Base-by-base conservation (phyloP, 2,329 filamentous ascomycete genomes). In the Stachybotrys chlorohalonatus region DNA sequence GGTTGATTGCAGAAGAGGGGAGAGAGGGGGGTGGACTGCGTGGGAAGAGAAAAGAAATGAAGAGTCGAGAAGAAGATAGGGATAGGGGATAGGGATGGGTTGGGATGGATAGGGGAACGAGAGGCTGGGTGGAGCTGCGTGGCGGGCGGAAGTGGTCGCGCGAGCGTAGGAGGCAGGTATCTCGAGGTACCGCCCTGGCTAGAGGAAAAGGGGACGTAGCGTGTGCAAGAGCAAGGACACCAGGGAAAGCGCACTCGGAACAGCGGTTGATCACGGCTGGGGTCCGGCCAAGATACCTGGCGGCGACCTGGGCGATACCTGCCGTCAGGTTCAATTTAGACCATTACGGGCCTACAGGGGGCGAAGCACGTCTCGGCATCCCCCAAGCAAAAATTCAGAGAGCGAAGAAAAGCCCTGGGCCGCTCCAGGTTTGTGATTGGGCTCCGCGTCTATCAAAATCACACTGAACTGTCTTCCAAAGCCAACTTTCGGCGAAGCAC, bases 21-120 rank as follows among this genome's bases (percentile, higher is more conserved):
- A 42, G 36, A 45, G 36, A 51, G 31, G 30, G 31, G 36, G 50
- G 36, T 36, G 50, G 50, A 32, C 49, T 47, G 46, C n/a, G 46
- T 47, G 46, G 46, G 50, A 52, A 30, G 32, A 36, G 50, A 52
- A 36, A 52, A 39, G 50, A 52, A 52, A 52, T 39, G 50, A 39
- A 39, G 50, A 52, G 50, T 52, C 50, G 50, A 52, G 45, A 31
- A 17, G n/a, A 45, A 24, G 46, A 47, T 47, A 47, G 46, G 46
- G 48, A 32, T 52, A 52, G 32, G 50, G 50, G 45, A 52, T 52
- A 52, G 50, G 50, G 46, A 47, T 47, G 46, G 46, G 46, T 16
- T 47, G 17, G 17, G 15, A 47, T n/a, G 46, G 46, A 24, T 16
- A 47, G 46, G 36, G 50, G 36, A 32, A 45, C 15, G 32, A 52